Evolutionary conservation across 345 rosid genomes (phyloP), one percentile per base, ranked within the genome.

Genomic region (Firmiana major): DNA sequence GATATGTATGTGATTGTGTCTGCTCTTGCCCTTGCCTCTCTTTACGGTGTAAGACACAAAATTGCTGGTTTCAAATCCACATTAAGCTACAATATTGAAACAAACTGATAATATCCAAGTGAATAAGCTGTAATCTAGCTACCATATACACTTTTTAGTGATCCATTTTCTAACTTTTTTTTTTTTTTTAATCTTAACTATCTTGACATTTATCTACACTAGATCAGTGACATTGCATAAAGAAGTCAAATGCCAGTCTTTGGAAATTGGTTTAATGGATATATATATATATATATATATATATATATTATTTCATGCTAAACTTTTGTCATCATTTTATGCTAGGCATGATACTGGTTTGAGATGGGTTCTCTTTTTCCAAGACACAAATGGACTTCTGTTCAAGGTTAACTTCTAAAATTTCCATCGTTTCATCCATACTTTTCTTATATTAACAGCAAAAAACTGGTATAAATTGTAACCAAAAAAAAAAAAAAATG

Each of bases 321-420:
- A 43, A 11, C 24, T 34, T 75, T 49, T 28, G 15, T 75, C 60
- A 45, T 62, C 68, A 24, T 6, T 7, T 38, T 66, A 79, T 78
- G 63, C 85, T 51, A 96, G 99, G 99, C 87, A 58, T 58, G 88
- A 84, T 78, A 84, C 90, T 81, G 98, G 97, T 77, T 60, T 84
- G 75, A 92, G 85, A 77, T 96, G 99, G 99, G 93, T 93, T 77
- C 80, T 93, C 76, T 96, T 96, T 88, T 92, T 96, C 91, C 99
- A 96, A 86, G 98, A 96, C 74, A 96, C 98, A 73, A 96, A 93
- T 86, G 99, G 98, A 82, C 98, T 96, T 78, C 88, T 96, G 36
- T 96, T 96, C 84, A 96, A 96, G 94, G 99, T 93, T 68, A 80
- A 78, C 78, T 77, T 54, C 67, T 75, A 24, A 57, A 12, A 69